Evolutionary conservation across 805 yeast species (phyloP).

Genomic region (Candida maltosa): DNA sequence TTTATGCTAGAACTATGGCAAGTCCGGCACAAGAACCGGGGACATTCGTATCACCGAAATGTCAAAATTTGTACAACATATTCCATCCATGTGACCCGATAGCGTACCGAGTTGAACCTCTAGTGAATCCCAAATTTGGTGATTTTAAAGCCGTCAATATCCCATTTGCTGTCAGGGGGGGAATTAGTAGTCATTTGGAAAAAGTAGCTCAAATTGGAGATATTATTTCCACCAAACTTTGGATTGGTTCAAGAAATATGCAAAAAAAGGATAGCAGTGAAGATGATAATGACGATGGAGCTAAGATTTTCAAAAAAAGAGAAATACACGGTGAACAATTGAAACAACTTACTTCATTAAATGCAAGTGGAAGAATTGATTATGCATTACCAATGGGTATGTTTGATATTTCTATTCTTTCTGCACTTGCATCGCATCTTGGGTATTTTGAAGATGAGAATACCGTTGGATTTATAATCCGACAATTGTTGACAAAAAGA

Average conservation of each 20-base stretch:
- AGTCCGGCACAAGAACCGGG: constrained; percentile 13
- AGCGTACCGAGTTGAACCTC: constrained; percentile 84
- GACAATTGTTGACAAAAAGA: constrained; percentile 42
- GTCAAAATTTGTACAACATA: constrained; percentile 69
- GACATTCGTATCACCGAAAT: constrained; percentile 44
- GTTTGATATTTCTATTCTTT: constrained; percentile 72
- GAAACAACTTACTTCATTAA: constrained; percentile 43
- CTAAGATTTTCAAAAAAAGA: constrained; percentile 17
- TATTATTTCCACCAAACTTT: constrained; percentile 28
- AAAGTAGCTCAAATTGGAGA: constrained; percentile 37
- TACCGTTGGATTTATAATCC: constrained; percentile 72
- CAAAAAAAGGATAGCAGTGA: constrained; percentile 15
- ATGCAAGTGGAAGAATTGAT: constrained; percentile 77
- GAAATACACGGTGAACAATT: constrained; percentile 27
- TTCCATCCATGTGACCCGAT: constrained; percentile 92
- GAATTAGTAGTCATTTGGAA: constrained; percentile 48
- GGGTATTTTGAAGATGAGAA: constrained; percentile 84
- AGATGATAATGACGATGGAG: constrained; percentile 10
- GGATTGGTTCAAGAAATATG: constrained; percentile 25
- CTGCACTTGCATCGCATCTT: constrained; percentile 84
- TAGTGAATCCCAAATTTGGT: constrained; percentile 51
- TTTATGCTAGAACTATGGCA: constrained; percentile 43
- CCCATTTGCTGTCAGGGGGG: constrained; percentile 52
- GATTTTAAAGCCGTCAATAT: constrained; percentile 52
- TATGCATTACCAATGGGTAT: constrained; percentile 73